phyloP scores from a whole-genome alignment of 2,329 filamentous ascomycete species.

The Ascosphaera acerosa region DNA sequence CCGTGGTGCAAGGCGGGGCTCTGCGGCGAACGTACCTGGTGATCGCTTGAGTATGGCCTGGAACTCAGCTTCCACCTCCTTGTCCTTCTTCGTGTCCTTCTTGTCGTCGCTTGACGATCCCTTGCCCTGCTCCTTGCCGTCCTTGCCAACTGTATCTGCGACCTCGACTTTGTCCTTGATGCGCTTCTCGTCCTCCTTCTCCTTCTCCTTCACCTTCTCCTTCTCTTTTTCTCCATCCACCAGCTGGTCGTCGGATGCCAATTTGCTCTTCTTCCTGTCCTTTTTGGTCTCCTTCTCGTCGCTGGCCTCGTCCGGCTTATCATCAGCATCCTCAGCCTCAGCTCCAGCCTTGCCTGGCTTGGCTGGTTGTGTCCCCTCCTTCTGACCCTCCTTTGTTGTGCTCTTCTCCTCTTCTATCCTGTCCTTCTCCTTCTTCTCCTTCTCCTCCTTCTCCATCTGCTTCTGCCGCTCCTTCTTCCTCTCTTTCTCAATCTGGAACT shows the following conservation, averaged over 20 bases:
- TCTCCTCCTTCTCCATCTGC: slow-evolving; percentile 25
- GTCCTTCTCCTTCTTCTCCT: not conserved
- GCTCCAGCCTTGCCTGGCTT: not conserved
- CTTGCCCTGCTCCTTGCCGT: slow-evolving; percentile 9
- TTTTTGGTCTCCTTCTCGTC: slow-evolving; percentile 17
- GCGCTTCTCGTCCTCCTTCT: slow-evolving; percentile 12
- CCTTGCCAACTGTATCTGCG: too few relatives aligned
- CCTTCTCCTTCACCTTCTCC: not conserved
- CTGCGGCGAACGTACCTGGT: slow-evolving; percentile 35
- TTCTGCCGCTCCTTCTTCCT: slow-evolving; percentile 16
- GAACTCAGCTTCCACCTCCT: slow-evolving; percentile 40
- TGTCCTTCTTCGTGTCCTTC: slow-evolving; percentile 9
- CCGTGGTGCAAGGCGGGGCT: too few relatives aligned
- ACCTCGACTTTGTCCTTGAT: too few relatives aligned
- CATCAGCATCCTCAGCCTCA: not conserved
- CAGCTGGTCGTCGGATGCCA: too few relatives aligned
- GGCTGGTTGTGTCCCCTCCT: not conserved
- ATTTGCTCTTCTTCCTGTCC: too few relatives aligned
- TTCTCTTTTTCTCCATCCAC: slow-evolving; percentile 12
- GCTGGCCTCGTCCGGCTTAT: too few relatives aligned
- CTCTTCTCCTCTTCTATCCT: not conserved
- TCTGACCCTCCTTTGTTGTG: not conserved
- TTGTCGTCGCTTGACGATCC: slow-evolving; percentile 6
- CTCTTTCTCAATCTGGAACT: slow-evolving; percentile 5
- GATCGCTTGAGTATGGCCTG: slow-evolving; percentile 59